A percentile compares a stretch with the other conserved stretches of the same genome.
Conservation (phyloP, 1,284 basidiomycete species). For the Rhodotorula sp. region DNA sequence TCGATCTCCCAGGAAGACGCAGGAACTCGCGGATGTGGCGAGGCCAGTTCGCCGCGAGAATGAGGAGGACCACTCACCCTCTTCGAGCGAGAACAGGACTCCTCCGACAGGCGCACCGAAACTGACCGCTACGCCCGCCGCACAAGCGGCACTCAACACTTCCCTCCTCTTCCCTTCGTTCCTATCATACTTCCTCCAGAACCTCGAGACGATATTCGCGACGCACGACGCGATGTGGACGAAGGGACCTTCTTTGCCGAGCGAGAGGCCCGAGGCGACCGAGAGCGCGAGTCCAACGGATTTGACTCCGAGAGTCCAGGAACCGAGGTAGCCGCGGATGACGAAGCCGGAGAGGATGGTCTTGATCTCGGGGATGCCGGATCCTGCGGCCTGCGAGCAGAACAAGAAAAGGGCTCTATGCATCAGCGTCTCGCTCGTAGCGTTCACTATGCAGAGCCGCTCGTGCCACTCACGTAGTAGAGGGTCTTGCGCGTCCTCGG, state of each 20-base stretch:
- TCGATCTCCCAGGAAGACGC: not conserved
- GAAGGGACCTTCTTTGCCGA: slow-evolving; percentile 92
- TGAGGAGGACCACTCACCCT: slow-evolving; percentile 78
- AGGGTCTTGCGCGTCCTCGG: slow-evolving; percentile 15
- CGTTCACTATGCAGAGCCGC: no score
- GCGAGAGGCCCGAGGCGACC: slow-evolving; percentile 82
- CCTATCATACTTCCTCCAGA: slow-evolving; percentile 64
- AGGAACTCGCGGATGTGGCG: slow-evolving; percentile 61
- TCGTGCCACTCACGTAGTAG: slow-evolving; percentile 9
- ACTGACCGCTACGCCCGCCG: slow-evolving; percentile 55
- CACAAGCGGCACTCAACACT: slow-evolving; percentile 82
- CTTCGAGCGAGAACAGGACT: slow-evolving; percentile 58
- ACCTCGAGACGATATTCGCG: slow-evolving; percentile 88
- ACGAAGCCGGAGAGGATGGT: slow-evolving; percentile 78
- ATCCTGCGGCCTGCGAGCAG: slow-evolving; percentile 88
- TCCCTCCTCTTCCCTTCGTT: slow-evolving; percentile 79
- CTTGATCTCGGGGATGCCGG: slow-evolving; percentile 96
- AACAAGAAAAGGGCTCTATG: slow-evolving; percentile 10
- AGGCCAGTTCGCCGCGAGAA: slow-evolving; percentile 63
- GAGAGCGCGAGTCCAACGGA: slow-evolving; percentile 82
- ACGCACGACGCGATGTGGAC: slow-evolving; percentile 94
- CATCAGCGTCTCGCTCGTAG: slow-evolving; percentile 1
- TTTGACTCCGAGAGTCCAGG: slow-evolving; percentile 78
- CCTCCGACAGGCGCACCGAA: slow-evolving; percentile 52
- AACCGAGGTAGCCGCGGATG: slow-evolving; percentile 90